phyloP scores from a whole-genome alignment of 2,329 filamentous ascomycete species.

The Aspergillus quadrilineatus region DNA sequence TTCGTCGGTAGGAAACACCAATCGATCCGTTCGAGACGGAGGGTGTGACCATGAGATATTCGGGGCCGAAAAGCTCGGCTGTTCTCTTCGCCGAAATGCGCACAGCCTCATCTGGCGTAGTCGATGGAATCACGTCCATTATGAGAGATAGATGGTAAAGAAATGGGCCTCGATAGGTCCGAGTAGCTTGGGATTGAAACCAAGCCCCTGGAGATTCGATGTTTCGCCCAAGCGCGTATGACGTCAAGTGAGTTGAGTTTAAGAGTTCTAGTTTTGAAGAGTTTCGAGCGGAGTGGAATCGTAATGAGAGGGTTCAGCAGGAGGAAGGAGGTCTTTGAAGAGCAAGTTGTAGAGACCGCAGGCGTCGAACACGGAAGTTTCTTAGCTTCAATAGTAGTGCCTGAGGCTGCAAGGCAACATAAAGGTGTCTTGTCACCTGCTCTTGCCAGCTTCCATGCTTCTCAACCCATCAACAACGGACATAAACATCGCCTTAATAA shows the following conservation, averaged over 20 bases:
- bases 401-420: conserved; percentile 8
- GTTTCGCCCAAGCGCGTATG: not conserved
- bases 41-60: conserved; percentile 46
- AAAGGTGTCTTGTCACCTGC: conserved; percentile 9
- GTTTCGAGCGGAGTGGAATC: not conserved
- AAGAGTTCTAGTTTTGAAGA: too few species aligned
- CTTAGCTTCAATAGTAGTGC: conserved; percentile 14
- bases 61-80: conserved; percentile 47
- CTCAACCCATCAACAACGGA: not conserved
- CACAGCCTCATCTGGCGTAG: conserved; percentile 38
- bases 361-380: conserved; percentile 1
- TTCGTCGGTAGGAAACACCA: conserved; percentile 46
- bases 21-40: conserved; percentile 46
- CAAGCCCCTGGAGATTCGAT: not conserved
- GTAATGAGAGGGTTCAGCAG: not conserved
- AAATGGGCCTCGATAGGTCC: not conserved
- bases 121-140: conserved; percentile 35
- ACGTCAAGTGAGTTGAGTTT: too few species aligned
- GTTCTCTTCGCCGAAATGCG: conserved; percentile 47
- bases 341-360: not conserved
- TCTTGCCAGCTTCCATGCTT: not conserved
- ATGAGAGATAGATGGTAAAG: conserved; percentile 5
- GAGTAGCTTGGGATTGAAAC: not conserved
- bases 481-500: not conserved
- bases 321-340: not conserved